A percentile compares a stretch with the other conserved stretches of the same genome.
Conservation (phyloP, 495 filamentous ascomycete genomes). For the Hypoxylon fragiforme region DNA sequence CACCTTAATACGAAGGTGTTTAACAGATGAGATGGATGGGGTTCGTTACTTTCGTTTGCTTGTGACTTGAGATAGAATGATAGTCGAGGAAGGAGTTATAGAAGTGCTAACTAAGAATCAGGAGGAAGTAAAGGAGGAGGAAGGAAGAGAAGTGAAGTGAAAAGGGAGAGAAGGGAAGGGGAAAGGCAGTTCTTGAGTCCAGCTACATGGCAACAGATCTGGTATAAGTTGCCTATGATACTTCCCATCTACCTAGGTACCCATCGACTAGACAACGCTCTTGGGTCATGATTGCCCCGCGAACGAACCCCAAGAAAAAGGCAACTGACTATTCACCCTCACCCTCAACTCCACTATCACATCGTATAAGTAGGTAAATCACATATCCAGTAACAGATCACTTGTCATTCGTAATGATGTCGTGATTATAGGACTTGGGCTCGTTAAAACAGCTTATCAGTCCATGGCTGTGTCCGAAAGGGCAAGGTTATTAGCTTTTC, state of each 20-base stretch:
- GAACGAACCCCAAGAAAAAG: background rate
- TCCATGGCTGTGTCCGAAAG: no score
- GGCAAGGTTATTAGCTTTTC: background rate
- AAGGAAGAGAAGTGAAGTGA: background rate
- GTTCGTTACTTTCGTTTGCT: no score
- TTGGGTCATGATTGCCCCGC: background rate
- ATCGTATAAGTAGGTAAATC: background rate
- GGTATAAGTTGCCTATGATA: no score
- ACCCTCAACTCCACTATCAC: background rate
- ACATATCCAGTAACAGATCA: slow-evolving; percentile 2
- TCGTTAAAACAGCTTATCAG: no score
- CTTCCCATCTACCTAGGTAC: background rate
- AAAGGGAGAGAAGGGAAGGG: background rate
- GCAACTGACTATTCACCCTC: background rate
- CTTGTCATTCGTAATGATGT: slow-evolving; percentile 1
- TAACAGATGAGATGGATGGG: no score
- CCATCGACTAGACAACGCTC: background rate
- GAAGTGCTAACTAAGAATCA: no score
- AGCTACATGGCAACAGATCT: no score
- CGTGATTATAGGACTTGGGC: background rate
- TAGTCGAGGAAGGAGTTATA: no score
- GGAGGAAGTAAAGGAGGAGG: background rate
- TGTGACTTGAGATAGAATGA: no score
- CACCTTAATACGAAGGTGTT: no score
- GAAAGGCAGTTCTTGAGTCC: background rate